phyloP scores from a whole-genome alignment of 208 protist species.

The Angomonas ambiguus region DNA sequence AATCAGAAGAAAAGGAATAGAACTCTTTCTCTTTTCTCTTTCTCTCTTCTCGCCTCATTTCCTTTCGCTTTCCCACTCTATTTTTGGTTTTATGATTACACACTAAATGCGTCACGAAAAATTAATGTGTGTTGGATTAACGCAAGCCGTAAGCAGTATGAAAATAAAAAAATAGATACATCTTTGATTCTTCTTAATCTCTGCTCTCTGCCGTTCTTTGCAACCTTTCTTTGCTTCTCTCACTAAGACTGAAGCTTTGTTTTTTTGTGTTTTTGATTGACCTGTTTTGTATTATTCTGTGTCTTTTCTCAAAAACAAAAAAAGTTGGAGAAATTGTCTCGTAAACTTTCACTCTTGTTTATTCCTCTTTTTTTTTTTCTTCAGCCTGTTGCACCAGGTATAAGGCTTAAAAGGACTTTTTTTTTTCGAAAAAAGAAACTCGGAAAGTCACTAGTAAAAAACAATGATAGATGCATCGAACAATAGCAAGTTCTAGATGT shows the following conservation, averaged over 20 bases:
- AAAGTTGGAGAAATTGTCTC: too few relatives aligned
- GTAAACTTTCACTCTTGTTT: neutral
- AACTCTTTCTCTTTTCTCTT: conserved; percentile 8
- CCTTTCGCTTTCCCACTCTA: neutral
- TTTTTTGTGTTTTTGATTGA: too few relatives aligned
- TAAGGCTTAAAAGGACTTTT: too few relatives aligned
- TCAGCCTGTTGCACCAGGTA: conserved; percentile 12
- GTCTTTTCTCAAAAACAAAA: too few relatives aligned
- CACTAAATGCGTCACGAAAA: neutral
- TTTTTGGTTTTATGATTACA: conserved; percentile 7
- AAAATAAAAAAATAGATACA: conserved; percentile 13
- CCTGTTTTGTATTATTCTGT: too few relatives aligned
- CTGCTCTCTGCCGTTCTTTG: conserved; percentile 9
- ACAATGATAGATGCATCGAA: neutral
- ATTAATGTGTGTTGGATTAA: neutral
- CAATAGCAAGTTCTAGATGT: too few relatives aligned
- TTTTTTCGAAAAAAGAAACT: too few relatives aligned
- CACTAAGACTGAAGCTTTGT: neutral
- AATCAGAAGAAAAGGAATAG: too few relatives aligned
- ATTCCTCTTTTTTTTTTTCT: conserved; percentile 14
- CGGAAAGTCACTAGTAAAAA: too few relatives aligned
- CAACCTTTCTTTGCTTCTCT: neutral
- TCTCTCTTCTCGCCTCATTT: neutral
- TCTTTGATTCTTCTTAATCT: conserved; percentile 10
- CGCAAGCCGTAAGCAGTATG: neutral